Base-by-base conservation (phyloP, 371 early-diverging fungal genomes). In the Apophysomyces ossiformis region DNA sequence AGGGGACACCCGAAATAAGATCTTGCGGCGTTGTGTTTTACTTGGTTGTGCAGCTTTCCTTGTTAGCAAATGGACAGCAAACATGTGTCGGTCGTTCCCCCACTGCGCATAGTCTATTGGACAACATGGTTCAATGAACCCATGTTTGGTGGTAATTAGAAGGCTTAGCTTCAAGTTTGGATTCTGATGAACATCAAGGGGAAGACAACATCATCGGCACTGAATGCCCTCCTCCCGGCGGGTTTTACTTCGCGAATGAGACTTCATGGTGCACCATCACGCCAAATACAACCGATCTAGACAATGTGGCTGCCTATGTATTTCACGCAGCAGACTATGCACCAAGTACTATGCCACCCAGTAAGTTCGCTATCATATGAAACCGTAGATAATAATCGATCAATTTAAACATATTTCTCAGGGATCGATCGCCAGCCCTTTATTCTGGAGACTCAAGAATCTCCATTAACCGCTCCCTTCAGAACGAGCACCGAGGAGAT, bases 201-300 rank as follows among this genome's bases (percentile, higher is more conserved):
- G 63, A 57, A 15, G 69, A 69, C 43, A 47, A 41, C 16, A n/a
- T 16, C 11, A 64, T 64, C 21, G 69, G 57, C 16, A 13, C 58
- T 9, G 68, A 67, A 0, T 79, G 79, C 43, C 70, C 74, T 32
- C 61, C 74, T 7, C 79, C 79, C 32, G 69, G 73, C 37, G 76
- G 63, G 12, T 68, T 68, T 21, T 12, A 36, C 6, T 36, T 74
- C 16, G 18, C 44, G 60, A 65, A 18, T 54, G 39, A 4, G 6
- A 15, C n/a, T n/a, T 8, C 66, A 1, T 79, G 80, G 80, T 79
- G 80, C 57, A 74, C 75, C 1, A 57, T 79, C 0, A 73, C 75
- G 5, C 72, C 73, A 8, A 39, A 65, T 9, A 39, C 21, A 6
- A 59, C 71, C 0, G 16, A 75, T 57, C 61, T 65, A 15, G 58